phyloP scores from a whole-genome alignment of 2,329 filamentous ascomycete genomes.

The Zymoseptoria crescenta region DNA sequence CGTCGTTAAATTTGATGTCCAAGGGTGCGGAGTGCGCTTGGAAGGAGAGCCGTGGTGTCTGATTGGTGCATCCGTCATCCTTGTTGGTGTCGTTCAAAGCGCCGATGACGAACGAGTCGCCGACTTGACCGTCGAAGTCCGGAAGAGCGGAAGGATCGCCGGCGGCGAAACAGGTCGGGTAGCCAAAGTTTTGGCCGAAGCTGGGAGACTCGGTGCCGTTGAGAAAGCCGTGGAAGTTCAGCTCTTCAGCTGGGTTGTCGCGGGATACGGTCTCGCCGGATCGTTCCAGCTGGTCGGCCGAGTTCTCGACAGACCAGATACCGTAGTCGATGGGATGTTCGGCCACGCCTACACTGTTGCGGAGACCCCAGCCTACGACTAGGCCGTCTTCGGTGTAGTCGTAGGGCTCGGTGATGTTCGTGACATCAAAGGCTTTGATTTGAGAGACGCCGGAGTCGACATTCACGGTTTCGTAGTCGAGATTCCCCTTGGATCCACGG shows the following conservation, averaged over 20 bases:
- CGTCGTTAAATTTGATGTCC: slow-evolving; percentile 59
- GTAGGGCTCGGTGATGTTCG: slow-evolving; percentile 34
- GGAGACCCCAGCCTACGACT: slow-evolving; percentile 57
- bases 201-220: slow-evolving; percentile 37
- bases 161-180: slow-evolving; percentile 60
- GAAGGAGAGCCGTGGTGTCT: slow-evolving; percentile 42
- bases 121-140: slow-evolving; percentile 30
- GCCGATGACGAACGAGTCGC: slow-evolving; percentile 43
- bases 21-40: slow-evolving; percentile 63
- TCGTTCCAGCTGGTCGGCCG: slow-evolving; percentile 52
- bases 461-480: slow-evolving; percentile 49
- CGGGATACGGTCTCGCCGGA: slow-evolving; percentile 32
- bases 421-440: slow-evolving; percentile 54
- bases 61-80: slow-evolving; percentile 16
- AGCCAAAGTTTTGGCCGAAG: slow-evolving; percentile 58
- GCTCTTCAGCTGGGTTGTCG: slow-evolving; percentile 64
- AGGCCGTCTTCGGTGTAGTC: slow-evolving; percentile 45
- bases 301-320: slow-evolving; percentile 60
- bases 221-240: slow-evolving; percentile 63
- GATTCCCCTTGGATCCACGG: slow-evolving; percentile 55
- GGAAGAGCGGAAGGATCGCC: slow-evolving; percentile 51
- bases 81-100: slow-evolving; percentile 44
- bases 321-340: slow-evolving; percentile 49
- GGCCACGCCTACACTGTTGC: slow-evolving; percentile 63
- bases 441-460: slow-evolving; percentile 54